A percentile compares a stretch with the other conserved stretches of the same genome.
Conservation (phyloP, 2,329 filamentous ascomycete genomes). For the Fusarium tuaranense region DNA sequence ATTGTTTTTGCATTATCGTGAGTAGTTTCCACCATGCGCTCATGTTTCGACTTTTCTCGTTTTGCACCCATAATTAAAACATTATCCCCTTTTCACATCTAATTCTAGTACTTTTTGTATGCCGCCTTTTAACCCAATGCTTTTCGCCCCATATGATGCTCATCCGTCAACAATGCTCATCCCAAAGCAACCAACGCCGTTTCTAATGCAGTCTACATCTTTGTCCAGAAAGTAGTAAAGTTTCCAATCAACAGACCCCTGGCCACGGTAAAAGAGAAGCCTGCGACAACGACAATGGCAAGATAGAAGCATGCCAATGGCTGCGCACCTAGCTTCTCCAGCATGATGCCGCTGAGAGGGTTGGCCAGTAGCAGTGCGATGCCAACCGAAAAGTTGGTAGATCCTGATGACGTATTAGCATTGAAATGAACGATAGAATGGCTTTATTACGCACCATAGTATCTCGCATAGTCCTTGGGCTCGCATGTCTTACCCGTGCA, state of each 20-base stretch:
- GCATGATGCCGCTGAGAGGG: constrained; percentile 57
- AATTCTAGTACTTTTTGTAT: not conserved
- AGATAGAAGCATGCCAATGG: constrained; percentile 58
- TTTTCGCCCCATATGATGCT: not conserved
- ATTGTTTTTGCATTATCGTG: not conserved
- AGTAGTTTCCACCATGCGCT: not conserved
- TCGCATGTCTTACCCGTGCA: constrained; percentile 58
- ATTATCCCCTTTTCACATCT: not conserved
- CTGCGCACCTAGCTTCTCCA: constrained; percentile 55
- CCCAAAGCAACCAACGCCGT: not conserved
- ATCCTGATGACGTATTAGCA: constrained; percentile 48
- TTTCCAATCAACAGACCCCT: constrained; percentile 26
- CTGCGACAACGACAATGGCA: constrained; percentile 51
- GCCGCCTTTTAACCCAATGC: not conserved
- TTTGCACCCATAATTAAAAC: not conserved
- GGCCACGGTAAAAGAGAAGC: constrained; percentile 38
- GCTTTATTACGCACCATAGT: constrained; percentile 41
- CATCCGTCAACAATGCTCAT: not conserved
- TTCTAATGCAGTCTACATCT: constrained; percentile 7
- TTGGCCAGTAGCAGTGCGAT: constrained; percentile 57
- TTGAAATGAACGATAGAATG: constrained; percentile 18
- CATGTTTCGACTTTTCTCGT: not conserved
- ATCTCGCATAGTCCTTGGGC: constrained; percentile 57
- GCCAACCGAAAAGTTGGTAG: constrained; percentile 56
- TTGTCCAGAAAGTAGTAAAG: constrained; percentile 5